Evolutionary conservation across 306 rosid species (phyloP), one percentile per base, ranked within the genome.

Genomic region (Malus orientalis): DNA sequence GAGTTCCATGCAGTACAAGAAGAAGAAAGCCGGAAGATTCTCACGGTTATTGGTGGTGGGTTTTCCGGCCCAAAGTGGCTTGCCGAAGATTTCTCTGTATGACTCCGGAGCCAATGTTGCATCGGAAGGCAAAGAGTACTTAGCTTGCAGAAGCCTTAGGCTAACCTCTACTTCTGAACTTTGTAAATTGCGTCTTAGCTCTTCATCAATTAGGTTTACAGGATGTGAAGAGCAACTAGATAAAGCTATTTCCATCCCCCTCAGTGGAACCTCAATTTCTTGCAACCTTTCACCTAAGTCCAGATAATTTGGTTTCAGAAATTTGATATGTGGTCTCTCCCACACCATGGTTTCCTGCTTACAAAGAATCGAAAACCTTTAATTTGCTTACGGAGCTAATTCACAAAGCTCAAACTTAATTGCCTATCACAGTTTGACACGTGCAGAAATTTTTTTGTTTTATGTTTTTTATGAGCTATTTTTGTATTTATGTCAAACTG

Each of bases 231-330:
- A 22, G 73, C 71, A 81, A 20, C 75, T 81, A 27, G 90, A 84
- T 63, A 89, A 63, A 71, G 97, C 97, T 61, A 86, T 79, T 65
- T 83, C 91, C 93, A 92, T 92, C 53, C 95, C 96, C 69, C 85
- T 83, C 13, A 94, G 32, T 19, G 89, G 82, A 29, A 82, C 57
- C 81, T 87, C 96, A 70, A 75, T 69, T 67, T 77, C 81, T 72
- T 76, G 90, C 72, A 87, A 61, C 42, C 80, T 86, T 23, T 80
- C 84, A 69, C 76, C 87, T 74, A 67, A 61, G 62, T 79, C 78
- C 73, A 61, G 71, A 73, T 70, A 67, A 23, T 69, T 58, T 11
- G 84, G 78, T 38, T 74, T 77, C 15, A 78, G 76, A 55, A 83
- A 16, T 67, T 38, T 82, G 42, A 42, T 72, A 8, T 59, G 85